These are phyloP conservation scores for Penicillium fimorum DNA, from an alignment of 495 filamentous ascomycete genomes.

Conservation along the genomic window DNA sequence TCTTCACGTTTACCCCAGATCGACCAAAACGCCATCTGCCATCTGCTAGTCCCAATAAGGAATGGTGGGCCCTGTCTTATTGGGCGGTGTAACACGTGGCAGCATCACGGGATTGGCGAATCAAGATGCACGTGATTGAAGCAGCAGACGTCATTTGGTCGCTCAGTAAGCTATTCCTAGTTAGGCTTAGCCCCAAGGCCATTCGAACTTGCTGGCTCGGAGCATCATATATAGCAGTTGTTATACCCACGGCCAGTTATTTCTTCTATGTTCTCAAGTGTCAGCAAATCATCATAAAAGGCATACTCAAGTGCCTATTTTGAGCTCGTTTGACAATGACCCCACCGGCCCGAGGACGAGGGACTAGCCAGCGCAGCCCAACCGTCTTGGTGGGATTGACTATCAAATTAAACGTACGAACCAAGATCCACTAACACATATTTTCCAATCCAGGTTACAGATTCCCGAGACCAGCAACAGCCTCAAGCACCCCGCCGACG, in stretches of 20 bases:
- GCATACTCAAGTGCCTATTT: background rate
- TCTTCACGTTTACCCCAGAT: conserved; percentile 25
- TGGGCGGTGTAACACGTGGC: conserved; percentile 19
- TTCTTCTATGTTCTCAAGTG: background rate
- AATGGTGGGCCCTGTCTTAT: background rate
- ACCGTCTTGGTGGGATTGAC: conserved; percentile 50
- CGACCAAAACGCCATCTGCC: conserved; percentile 5
- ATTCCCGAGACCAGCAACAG: conserved; percentile 54
- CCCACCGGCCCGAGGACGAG: conserved; percentile 37
- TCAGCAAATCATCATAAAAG: background rate
- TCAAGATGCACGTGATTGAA: conserved; percentile 6
- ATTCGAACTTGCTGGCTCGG: conserved; percentile 11
- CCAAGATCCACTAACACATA: conserved; percentile 12
- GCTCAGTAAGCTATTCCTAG: conserved; percentile 3
- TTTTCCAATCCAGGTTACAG: conserved; percentile 50
- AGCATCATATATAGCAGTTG: conserved; percentile 9
- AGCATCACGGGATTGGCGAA: conserved; percentile 16
- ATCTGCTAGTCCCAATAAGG: conserved; percentile 4
- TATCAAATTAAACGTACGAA: background rate
- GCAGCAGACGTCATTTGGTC: conserved; percentile 11
- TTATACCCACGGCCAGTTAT: background rate
- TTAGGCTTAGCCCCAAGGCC: conserved; percentile 4
- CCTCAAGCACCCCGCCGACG: conserved; percentile 34
- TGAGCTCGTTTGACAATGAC: conserved; percentile 26
- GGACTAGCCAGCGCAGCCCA: conserved; percentile 51